phyloP scores from a whole-genome alignment of 495 filamentous ascomycete genomes.

The Aspergillus diversus region DNA sequence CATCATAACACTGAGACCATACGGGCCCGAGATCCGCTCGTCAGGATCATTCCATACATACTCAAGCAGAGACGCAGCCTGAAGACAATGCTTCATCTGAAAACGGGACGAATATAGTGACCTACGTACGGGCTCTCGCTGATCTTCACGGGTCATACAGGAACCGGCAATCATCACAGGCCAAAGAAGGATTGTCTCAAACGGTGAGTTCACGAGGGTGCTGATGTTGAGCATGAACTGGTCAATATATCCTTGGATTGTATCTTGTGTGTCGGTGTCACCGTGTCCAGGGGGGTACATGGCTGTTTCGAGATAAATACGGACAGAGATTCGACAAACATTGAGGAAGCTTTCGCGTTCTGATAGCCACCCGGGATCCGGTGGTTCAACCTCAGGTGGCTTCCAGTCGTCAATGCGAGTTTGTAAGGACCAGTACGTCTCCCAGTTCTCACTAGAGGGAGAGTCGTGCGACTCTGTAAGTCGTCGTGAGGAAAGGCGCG shows the following conservation, averaged over 20 bases:
- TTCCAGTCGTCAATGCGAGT: slow-evolving; percentile 1
- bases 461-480: not conserved
- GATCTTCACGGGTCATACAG: slow-evolving; percentile 8
- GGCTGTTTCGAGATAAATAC: slow-evolving; percentile 10
- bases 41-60: not conserved
- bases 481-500: not conserved
- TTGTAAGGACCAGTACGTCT: not conserved
- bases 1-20: slow-evolving; percentile 8
- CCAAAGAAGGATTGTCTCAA: slow-evolving; percentile 10
- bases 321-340: not conserved
- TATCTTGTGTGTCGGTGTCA: not conserved
- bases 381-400: not conserved
- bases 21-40: slow-evolving; percentile 5
- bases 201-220: not conserved
- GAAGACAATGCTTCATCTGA: slow-evolving; percentile 3
- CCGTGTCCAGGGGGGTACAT: not conserved
- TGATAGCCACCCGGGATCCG: not conserved
- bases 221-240: not conserved
- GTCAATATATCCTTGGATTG: slow-evolving; percentile 2
- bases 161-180: slow-evolving; percentile 14
- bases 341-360: slow-evolving; percentile 1
- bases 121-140: not conserved
- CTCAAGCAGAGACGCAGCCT: slow-evolving; percentile 4
- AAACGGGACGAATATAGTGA: not conserved
- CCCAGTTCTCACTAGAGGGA: not conserved